Evolutionary conservation across 805 yeast genomes (phyloP), one percentile per base, ranked within the genome.

Genomic region (Wickerhamia fluorescens): DNA sequence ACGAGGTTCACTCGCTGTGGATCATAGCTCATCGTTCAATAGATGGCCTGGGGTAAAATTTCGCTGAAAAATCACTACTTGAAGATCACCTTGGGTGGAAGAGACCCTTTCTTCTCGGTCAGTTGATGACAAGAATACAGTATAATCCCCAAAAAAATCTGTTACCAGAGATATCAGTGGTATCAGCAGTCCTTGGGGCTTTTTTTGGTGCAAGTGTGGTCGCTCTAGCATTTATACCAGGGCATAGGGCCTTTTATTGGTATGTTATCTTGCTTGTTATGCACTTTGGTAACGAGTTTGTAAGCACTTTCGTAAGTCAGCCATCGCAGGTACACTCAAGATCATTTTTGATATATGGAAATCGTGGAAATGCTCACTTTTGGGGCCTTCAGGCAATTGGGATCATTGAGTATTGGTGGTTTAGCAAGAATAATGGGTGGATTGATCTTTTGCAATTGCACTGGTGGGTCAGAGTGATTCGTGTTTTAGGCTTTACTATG

Each of bases 321-420:
- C 43, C 51, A 3, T 30, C 38, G 5, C 46, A 45, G 10, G 48
- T 44, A 7, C 37, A 44, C 7, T 36, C 52, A 6, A 35, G 40
- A 23, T 55, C 53, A 47, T 62, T 61, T 26, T 33, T 62, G 24
- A 41, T 62, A 5, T 56, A 49, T 31, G 60, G 63, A 3, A 59
- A 58, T 24, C 34, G 33, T 6, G 68, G 68, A 6, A 54, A 54
- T 32, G 24, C 23, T 6, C 48, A 53, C 25, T 50, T 58, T 24
- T 42, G 56, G 45, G 25, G 41, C 12, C 42, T 60, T 33, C 66
- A 60, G 29, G 9, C 36, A 4, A 16, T 41, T 6, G 40, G 52
- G 4, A 18, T 51, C 3, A 23, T 34, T 36, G 67, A 60, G 35
- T 23, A 14, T 16, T 20, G 27, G 20, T 16, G 27, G 27, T 34